Evolutionary conservation across 306 rosid genomes (phyloP), one percentile per base, ranked within the genome.

Genomic region (Quercus ilex): DNA sequence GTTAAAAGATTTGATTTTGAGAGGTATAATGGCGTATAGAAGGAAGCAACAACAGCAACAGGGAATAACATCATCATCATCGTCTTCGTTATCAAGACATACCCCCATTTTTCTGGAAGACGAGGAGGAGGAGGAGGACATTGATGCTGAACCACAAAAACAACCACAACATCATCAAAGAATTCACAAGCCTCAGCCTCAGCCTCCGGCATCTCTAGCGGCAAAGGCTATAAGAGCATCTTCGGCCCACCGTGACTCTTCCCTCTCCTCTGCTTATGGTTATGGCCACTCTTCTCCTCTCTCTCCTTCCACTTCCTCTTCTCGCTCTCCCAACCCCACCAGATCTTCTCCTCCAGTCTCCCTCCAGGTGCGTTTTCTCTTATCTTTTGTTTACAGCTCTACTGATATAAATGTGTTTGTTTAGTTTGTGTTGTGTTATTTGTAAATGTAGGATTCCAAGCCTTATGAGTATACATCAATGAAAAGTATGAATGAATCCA

Each of bases 181-280:
- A 38, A 59, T 75, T 60, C 75, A 81, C 55, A 87, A 84, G 78
- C 86, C 90, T 58, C 77, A 73, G 60, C 30, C 71, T 8, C 73
- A 78, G 12, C 71, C 85, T 17, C 74, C 93, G 8, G 83, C 93
- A 57, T 90, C 98, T 20, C 97, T 95, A 5, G 99, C 99, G 8
- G 99, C 99, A 3, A 95, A 91, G 83, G 99, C 98, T 31, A 92
- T 95, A 1, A 86, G 91, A 83, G 97, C 97, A 20, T 95, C 99
- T 46, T 95, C 99, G 33, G 94, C 99, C 1, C 86, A 92, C 33
- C 91, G 96, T 10, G 98, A 90, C 76, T 91, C 97, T 59, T 92
- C 99, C 5, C 91, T 92, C 25, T 95, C 99, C 58, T 95, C 99
- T n/a, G 92, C 92, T 28, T 95, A 95, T 41, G 90, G 88, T 52